Evolutionary conservation across 1,139 yeast species (phyloP), one percentile per base, ranked within the genome.

Genomic region (Candida sojae): DNA sequence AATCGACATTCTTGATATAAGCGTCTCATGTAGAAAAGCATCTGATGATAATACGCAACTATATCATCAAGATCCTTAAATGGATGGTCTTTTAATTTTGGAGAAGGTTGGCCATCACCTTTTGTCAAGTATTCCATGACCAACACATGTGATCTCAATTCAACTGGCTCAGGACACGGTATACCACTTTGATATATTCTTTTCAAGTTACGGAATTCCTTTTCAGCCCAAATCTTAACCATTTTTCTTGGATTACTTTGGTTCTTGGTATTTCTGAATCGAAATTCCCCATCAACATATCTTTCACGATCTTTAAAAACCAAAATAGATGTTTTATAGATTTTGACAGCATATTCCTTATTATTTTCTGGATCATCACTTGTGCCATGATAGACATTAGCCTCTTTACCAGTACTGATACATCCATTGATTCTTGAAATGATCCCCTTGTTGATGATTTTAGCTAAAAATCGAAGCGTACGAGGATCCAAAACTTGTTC

Each of bases 161-260:
- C 96, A 17, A 90, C 67, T 1, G 99, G 99, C 62, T 88, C 87
- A 0, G 99, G 99, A 47, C 92, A 87, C 11, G 96, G 96, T 42
- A 95, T 88, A 0, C 96, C 96, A 50, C 84, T 79, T 44, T 78
- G 68, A 63, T 88, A 75, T 25, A 95, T 75, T 62, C 99, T 77
- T 62, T 89, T 92, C 66, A 95, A 75, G 63, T 95, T 95, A 49
- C 99, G 73, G 58, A 91, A 92, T 67, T 95, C 99, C 62, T 95
- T 95, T 64, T 95, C 99, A 0, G 99, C 99, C 99, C 99, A 95
- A 32, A 92, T 79, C 64, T 90, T 89, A 52, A 95, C 97, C 98
- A 95, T 93, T 63, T 92, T 92, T 59, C 99, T 79, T 6, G 99
- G 98, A 60, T 95, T 95, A 57, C 91, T 90, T 60, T 90, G 92